Percentiles rank a stretch among this genome's conserved stretches.
Conservation (phyloP, 768 basidiomycete genomes). For the Pisolithus tinctorius region DNA sequence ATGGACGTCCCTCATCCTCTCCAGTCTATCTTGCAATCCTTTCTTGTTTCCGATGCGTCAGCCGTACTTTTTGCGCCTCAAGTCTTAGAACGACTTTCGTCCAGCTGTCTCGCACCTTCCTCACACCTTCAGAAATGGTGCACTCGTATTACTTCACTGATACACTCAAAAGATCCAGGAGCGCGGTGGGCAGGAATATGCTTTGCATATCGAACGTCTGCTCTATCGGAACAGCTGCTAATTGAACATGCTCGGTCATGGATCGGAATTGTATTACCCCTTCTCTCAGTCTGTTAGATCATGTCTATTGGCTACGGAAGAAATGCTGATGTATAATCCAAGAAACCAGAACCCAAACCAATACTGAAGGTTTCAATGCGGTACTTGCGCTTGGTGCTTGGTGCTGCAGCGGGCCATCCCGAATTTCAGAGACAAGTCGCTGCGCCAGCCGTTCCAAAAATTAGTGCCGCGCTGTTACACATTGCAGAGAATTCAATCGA, state of each 20-base stretch:
- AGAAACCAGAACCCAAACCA: conserved; percentile 66
- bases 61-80: conserved; percentile 54
- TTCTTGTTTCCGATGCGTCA: conserved; percentile 63
- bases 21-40: conserved; percentile 60
- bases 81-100: conserved; percentile 48
- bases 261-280: conserved; percentile 57
- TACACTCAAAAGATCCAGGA: conserved; percentile 72
- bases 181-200: conserved; percentile 78
- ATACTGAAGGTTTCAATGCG: conserved; percentile 58
- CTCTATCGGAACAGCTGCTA: conserved; percentile 52
- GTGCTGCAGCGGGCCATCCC: conserved; percentile 47
- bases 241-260: conserved; percentile 68
- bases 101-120: conserved; percentile 51
- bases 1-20: conserved; percentile 51
- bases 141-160: conserved; percentile 61
- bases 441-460: conserved; percentile 66
- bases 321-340: conserved; percentile 16
- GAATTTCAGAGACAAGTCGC: conserved; percentile 81
- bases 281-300: conserved; percentile 56
- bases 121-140: conserved; percentile 70
- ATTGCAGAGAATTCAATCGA: conserved; percentile 48
- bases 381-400: conserved; percentile 57
- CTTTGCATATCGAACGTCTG: conserved; percentile 60
- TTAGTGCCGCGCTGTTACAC: conserved; percentile 49
- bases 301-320: conserved; percentile 11